Base-by-base conservation (phyloP, 2,329 filamentous ascomycete genomes). In the Karstenula rhodostoma region DNA sequence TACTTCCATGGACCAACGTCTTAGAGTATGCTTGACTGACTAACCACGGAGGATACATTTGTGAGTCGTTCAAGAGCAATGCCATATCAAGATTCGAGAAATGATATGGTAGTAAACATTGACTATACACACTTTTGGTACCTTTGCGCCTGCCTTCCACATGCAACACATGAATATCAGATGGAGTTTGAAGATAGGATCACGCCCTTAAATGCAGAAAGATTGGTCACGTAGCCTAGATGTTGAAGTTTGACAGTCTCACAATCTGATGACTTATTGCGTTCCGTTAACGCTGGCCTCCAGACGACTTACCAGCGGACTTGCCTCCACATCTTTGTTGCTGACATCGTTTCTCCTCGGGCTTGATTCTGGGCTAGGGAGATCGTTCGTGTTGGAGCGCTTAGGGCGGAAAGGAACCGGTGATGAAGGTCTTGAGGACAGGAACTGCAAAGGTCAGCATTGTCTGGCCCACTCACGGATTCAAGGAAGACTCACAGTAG, bases 351-450 rank as follows among this genome's bases (percentile, higher is more conserved):
- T 49, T 32, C 46, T 43, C 17, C 56, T 61, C 0, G 74, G 74
- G 47, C 72, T 74, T 33, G 63, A 59, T 32, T 68, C 66, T 2
- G 71, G 68, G 48, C 65, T 71, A 22, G 73, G 71, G 22, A 80
- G 68, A 3, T 74, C 72, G 46, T 73, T 64, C 22, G 82, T 83
- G 63, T 86, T 84, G 49, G 85, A 82, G 58, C 86, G 82, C 64
- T 82, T 84, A 9, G 84, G 85, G 61, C 85, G 84, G 79, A 88
- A 86, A 9, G 88, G 82, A 50, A 89, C 83, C 22, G 90, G 90
- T 43, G 90, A 93, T 35, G 86, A 85, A 2, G 90, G 88, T 62
- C 89, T 84, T 66, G 88, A 91, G 27, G 87, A 84, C 37, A 93
- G 84, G 78, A 94, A 94, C 91, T 94, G 40, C 9, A 29, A 3